phyloP scores from a whole-genome alignment of 306 rosid species.

The Casuarina glauca region DNA sequence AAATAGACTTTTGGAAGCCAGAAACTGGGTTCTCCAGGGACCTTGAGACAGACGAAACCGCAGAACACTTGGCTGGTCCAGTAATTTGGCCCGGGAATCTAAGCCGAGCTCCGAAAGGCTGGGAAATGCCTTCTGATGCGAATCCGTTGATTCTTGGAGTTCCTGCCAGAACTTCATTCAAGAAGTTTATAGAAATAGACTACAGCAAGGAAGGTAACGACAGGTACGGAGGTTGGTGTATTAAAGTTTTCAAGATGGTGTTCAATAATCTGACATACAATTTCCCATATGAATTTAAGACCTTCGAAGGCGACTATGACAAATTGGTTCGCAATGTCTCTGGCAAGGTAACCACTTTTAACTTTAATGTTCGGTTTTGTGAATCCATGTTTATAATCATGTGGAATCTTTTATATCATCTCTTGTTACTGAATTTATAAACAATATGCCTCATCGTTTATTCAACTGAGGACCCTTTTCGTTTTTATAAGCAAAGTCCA shows the following conservation, averaged over 20 bases:
- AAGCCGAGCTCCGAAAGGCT: conserved; percentile 50
- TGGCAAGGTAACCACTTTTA: conserved; percentile 41
- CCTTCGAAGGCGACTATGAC: conserved; percentile 36
- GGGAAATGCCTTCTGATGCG: conserved; percentile 54
- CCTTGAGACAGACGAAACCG: too few species aligned
- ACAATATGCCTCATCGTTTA: too few species aligned
- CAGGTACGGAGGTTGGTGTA: conserved; percentile 57
- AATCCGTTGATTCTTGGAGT: conserved; percentile 59
- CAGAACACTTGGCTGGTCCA: too few species aligned
- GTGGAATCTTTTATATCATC: too few species aligned
- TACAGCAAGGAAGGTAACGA: conserved; percentile 13
- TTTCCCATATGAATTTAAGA: conserved; percentile 37
- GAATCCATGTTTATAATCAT: not conserved
- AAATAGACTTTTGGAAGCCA: too few species aligned
- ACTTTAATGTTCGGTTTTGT: not conserved
- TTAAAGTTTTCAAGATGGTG: conserved; percentile 41
- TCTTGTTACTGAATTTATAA: too few species aligned
- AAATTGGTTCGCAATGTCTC: conserved; percentile 22
- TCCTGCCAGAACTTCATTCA: conserved; percentile 55
- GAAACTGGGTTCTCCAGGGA: too few species aligned
- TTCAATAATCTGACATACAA: conserved; percentile 36
- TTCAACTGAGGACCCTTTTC: too few species aligned
- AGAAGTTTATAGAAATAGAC: conserved; percentile 56
- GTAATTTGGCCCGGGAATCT: conserved; percentile 69
- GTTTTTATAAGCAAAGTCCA: too few species aligned